Evolutionary conservation across 2,329 filamentous ascomycete species (phyloP).

Genomic region (Colletotrichum viniferum): DNA sequence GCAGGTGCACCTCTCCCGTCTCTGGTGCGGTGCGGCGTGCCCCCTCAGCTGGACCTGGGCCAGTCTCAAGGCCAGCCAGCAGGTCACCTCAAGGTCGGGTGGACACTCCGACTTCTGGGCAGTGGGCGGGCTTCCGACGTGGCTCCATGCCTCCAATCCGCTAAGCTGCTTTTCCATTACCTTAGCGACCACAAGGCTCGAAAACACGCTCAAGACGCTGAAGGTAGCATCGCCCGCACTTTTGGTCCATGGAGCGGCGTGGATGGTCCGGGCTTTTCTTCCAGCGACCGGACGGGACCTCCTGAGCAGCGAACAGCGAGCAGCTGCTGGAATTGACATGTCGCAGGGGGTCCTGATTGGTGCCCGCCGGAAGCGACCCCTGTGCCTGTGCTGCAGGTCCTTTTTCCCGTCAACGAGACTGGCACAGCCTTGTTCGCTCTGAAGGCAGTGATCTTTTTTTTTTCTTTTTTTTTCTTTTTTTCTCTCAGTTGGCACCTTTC

Average conservation of each 20-base stretch:
- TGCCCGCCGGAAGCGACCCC: constrained; percentile 7
- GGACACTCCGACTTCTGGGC: background rate
- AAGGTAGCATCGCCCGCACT: background rate
- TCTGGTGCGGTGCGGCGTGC: background rate
- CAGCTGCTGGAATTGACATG: background rate
- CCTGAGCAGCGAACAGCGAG: background rate
- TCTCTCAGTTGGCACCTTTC: background rate
- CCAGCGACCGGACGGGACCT: background rate
- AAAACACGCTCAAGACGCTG: background rate
- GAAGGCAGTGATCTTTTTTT: background rate
- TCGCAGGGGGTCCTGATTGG: constrained; percentile 8
- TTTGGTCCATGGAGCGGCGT: background rate
- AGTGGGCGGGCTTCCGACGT: background rate
- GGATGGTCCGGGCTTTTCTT: background rate
- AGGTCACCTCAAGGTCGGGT: background rate
- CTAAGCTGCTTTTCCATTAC: background rate
- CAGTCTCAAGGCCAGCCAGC: background rate
- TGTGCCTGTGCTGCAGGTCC: background rate
- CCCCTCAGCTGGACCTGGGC: background rate
- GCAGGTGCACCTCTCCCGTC: background rate
- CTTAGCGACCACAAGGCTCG: background rate
- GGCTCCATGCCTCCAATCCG: background rate
- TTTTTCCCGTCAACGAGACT: background rate
- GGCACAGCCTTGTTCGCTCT: constrained; percentile 7
- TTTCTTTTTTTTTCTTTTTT: background rate